Evolutionary conservation across 805 yeast species (phyloP).

Genomic region (Saturnispora diversa): DNA sequence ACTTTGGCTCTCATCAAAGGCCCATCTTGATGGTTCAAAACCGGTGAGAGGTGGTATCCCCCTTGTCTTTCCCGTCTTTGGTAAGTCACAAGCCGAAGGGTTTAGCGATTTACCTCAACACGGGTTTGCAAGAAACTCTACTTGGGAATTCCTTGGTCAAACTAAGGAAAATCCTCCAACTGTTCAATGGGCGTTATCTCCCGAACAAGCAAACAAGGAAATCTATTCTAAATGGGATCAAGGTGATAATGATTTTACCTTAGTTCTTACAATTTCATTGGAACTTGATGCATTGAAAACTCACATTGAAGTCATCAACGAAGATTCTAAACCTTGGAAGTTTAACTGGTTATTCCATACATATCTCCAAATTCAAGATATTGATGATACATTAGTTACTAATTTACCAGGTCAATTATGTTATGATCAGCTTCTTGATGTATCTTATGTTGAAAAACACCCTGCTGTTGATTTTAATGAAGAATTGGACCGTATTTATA

Average conservation of each 20-base stretch:
- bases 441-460: conserved; percentile 58
- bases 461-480: conserved; percentile 66
- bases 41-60: conserved; percentile 99
- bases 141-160: conserved; percentile 94
- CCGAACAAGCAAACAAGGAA: conserved; percentile 67
- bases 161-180: conserved; percentile 61
- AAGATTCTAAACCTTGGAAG: conserved; percentile 56
- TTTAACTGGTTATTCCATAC: conserved; percentile 96
- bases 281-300: conserved; percentile 54
- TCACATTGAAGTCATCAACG: conserved; percentile 66
- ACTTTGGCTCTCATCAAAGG: conserved; percentile 71
- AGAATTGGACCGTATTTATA: conserved; percentile 83
- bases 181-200: conserved; percentile 85
- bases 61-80: conserved; percentile 88
- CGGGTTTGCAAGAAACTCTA: conserved; percentile 86
- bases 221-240: conserved; percentile 48
- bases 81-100: conserved; percentile 55
- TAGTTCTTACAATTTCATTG: conserved; percentile 61
- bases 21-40: conserved; percentile 82
- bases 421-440: conserved; percentile 66
- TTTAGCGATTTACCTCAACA: conserved; percentile 80
- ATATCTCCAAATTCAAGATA: conserved; percentile 66
- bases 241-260: conserved; percentile 60
- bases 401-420: conserved; percentile 69
- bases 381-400: conserved; percentile 67